A percentile compares a stretch with the other conserved stretches of the same genome.
phyloP scores from a whole-genome alignment of 805 yeast genomes.

The Ogataea paradorogensis region DNA sequence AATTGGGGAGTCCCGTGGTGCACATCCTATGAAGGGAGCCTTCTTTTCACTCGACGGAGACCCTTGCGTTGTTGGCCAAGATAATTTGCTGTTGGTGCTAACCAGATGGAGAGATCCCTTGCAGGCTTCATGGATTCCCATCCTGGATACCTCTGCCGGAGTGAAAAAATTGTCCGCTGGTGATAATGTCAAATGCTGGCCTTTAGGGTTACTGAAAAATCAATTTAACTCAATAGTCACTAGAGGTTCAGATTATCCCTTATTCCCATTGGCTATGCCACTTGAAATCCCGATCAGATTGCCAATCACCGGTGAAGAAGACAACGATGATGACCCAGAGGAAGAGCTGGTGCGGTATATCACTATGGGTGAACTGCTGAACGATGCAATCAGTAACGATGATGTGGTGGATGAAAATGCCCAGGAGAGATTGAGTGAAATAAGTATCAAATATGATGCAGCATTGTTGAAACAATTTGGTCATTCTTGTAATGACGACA shows the following conservation, averaged over 20 bases:
- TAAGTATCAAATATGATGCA: constrained; percentile 66
- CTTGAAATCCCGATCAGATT: constrained; percentile 69
- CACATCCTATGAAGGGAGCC: constrained; percentile 52
- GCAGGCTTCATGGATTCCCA: constrained; percentile 86
- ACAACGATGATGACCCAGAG: constrained; percentile 50
- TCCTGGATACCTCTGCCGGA: constrained; percentile 58
- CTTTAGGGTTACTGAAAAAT: constrained; percentile 72
- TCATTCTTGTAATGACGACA: constrained; percentile 64
- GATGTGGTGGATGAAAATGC: constrained; percentile 36
- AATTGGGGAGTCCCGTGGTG: constrained; percentile 5
- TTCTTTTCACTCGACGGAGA: constrained; percentile 88
- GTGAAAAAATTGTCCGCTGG: constrained; percentile 53
- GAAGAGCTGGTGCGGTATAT: constrained; percentile 61
- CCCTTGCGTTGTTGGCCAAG: constrained; percentile 83
- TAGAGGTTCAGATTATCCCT: constrained; percentile 71
- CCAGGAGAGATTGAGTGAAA: constrained; percentile 47
- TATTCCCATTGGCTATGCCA: constrained; percentile 81
- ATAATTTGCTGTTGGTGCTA: constrained; percentile 66
- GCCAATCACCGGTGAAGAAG: constrained; percentile 47
- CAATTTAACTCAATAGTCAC: constrained; percentile 71
- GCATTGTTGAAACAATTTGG: constrained; percentile 76
- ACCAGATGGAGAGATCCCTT: constrained; percentile 73
- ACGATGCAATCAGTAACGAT: constrained; percentile 48
- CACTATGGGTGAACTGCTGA: constrained; percentile 58
- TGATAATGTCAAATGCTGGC: constrained; percentile 76